These are phyloP conservation scores for Talaromyces pinophilus DNA, from an alignment of 2,329 filamentous ascomycete species.

Conservation along the genomic window DNA sequence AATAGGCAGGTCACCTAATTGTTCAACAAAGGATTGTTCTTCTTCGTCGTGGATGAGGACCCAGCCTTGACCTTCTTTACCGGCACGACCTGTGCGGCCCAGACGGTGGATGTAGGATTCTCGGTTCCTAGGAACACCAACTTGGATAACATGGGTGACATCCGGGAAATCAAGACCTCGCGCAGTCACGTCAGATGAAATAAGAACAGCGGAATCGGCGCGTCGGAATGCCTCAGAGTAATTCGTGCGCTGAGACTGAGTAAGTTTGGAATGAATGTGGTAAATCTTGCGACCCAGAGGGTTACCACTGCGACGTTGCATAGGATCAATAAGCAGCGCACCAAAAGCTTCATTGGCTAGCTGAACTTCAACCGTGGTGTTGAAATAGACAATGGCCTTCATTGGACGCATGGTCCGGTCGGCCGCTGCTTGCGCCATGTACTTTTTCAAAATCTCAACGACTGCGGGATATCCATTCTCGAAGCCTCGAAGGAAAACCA, in stretches of 20 bases:
- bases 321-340: slow-evolving; percentile 46
- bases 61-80: slow-evolving; percentile 64
- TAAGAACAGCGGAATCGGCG: slow-evolving; percentile 63
- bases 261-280: slow-evolving; percentile 78
- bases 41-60: slow-evolving; percentile 59
- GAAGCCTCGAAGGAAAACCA: slow-evolving; percentile 66
- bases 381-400: slow-evolving; percentile 95
- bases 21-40: slow-evolving; percentile 50
- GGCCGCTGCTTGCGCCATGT: slow-evolving; percentile 49
- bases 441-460: slow-evolving; percentile 70
- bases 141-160: slow-evolving; percentile 77
- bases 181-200: slow-evolving; percentile 78
- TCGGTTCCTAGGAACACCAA: slow-evolving; percentile 64
- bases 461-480: slow-evolving; percentile 76
- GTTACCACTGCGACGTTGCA: slow-evolving; percentile 31
- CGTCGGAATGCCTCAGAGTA: slow-evolving; percentile 72
- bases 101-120: slow-evolving; percentile 77
- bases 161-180: slow-evolving; percentile 81
- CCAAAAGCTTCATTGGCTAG: slow-evolving; percentile 63
- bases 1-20: slow-evolving; percentile 58
- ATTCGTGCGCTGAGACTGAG: slow-evolving; percentile 67
- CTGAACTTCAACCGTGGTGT: slow-evolving; percentile 72
- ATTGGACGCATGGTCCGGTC: slow-evolving; percentile 62
- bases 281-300: slow-evolving; percentile 43
- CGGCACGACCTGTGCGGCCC: slow-evolving; percentile 71